These are phyloP conservation scores for Colletotrichum scovillei DNA, from an alignment of 2,329 filamentous ascomycete species.

Conservation along the genomic window DNA sequence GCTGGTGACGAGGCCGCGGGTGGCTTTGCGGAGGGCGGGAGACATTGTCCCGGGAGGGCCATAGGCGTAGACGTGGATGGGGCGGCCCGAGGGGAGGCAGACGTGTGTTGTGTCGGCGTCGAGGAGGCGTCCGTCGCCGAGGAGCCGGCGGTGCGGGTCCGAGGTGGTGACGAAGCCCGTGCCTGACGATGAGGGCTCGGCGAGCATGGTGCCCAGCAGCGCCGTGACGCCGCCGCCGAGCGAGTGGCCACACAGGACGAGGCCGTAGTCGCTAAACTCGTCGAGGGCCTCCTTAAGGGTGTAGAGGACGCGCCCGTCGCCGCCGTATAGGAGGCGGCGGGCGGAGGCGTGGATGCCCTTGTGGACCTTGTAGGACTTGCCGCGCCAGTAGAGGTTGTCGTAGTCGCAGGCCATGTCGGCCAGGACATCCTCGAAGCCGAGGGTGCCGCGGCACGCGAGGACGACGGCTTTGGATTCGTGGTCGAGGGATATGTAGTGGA, in stretches of 20 bases:
- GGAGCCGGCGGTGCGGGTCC: slow-evolving; percentile 55
- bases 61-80: slow-evolving; percentile 84
- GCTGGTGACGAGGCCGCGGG: slow-evolving; percentile 79
- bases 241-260: slow-evolving; percentile 77
- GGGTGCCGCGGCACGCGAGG: slow-evolving; percentile 77
- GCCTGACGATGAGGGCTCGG: slow-evolving; percentile 67
- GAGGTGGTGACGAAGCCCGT: slow-evolving; percentile 73
- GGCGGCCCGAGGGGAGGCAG: slow-evolving; percentile 72
- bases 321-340: slow-evolving; percentile 73
- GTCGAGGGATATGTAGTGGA: slow-evolving; percentile 79
- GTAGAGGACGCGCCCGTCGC: slow-evolving; percentile 73
- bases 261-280: slow-evolving; percentile 75
- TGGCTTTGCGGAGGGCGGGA: slow-evolving; percentile 74
- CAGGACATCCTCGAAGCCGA: slow-evolving; percentile 79
- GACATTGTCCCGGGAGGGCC: slow-evolving; percentile 81
- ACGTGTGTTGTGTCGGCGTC: slow-evolving; percentile 46
- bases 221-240: slow-evolving; percentile 77
- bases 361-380: slow-evolving; percentile 75
- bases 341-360: slow-evolving; percentile 81
- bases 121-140: slow-evolving; percentile 44
- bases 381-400: slow-evolving; percentile 72
- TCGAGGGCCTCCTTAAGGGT: slow-evolving; percentile 74
- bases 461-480: slow-evolving; percentile 79
- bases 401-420: slow-evolving; percentile 82
- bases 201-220: slow-evolving; percentile 76